Conservation (phyloP, 768 basidiomycete genomes). For the Kwoniella europaea region DNA sequence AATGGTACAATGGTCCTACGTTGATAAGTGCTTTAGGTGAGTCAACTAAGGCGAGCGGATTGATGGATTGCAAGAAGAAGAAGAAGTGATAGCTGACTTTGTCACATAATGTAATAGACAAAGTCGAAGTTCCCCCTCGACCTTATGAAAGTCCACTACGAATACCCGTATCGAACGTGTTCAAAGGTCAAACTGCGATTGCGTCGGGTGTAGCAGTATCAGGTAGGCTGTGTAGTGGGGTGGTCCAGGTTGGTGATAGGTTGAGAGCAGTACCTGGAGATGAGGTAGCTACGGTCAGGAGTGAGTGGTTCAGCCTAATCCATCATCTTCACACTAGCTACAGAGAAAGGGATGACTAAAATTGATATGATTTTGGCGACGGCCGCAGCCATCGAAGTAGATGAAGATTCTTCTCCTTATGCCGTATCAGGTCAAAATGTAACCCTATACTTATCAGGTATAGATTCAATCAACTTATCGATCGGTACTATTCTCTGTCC, state of each 20-base stretch:
- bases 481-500: conserved; percentile 91
- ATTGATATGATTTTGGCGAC: neutral
- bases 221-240: conserved; percentile 82
- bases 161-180: conserved; percentile 92
- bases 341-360: neutral
- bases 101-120: conserved; percentile 62
- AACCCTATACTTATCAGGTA: conserved; percentile 78
- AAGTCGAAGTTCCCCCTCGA: conserved; percentile 76
- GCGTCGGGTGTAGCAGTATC: conserved; percentile 71
- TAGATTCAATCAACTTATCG: conserved; percentile 83
- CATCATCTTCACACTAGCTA: neutral
- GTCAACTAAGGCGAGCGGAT: conserved; percentile 8
- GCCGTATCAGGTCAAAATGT: conserved; percentile 88
- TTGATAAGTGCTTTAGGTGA: conserved; percentile 81
- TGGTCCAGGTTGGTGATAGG: conserved; percentile 89
- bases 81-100: neutral
- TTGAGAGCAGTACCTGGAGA: conserved; percentile 89
- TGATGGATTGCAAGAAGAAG: too few relatives aligned
- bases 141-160: conserved; percentile 78
- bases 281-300: conserved; percentile 77
- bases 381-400: conserved; percentile 76
- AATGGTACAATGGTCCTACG: conserved; percentile 87
- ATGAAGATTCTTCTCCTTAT: conserved; percentile 78
- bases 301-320: conserved; percentile 49
- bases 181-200: conserved; percentile 81